These are phyloP conservation scores for Bertia moriformis DNA, from an alignment of 2,329 filamentous ascomycete genomes.

Conservation along the genomic window DNA sequence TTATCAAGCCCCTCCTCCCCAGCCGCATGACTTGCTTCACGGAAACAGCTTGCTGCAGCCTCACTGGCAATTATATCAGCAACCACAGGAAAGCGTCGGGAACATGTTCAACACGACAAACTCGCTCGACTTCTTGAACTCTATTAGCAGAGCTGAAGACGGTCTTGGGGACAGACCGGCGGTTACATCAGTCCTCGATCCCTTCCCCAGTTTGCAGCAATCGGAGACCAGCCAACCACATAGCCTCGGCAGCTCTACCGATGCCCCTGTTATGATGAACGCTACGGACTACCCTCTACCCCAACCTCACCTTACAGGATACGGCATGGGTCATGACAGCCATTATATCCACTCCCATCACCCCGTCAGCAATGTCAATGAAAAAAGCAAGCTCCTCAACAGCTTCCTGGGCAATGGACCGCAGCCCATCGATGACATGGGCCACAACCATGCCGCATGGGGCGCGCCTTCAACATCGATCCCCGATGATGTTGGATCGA, in stretches of 20 bases:
- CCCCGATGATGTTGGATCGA: slow-evolving; percentile 12
- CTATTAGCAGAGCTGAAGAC: slow-evolving; percentile 17
- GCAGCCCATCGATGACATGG: slow-evolving; percentile 18
- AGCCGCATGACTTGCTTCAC: slow-evolving; percentile 14
- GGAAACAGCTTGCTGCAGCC: slow-evolving; percentile 6
- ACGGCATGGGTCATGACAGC: slow-evolving; percentile 13
- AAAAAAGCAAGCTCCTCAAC: slow-evolving; percentile 15
- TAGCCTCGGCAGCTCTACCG: neutral
- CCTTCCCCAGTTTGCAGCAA: slow-evolving; percentile 13
- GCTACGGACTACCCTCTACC: slow-evolving; percentile 17
- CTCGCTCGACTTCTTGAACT: slow-evolving; percentile 16
- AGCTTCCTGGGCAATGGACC: slow-evolving; percentile 14
- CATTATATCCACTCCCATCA: slow-evolving; percentile 17
- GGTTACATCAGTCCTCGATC: slow-evolving; percentile 17
- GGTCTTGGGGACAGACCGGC: slow-evolving; percentile 15
- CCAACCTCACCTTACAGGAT: slow-evolving; percentile 13
- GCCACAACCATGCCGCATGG: slow-evolving; percentile 11
- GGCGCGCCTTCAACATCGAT: slow-evolving; percentile 16
- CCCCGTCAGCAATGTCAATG: slow-evolving; percentile 13
- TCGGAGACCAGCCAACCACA: slow-evolving; percentile 4
- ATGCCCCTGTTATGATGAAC: slow-evolving; percentile 11
- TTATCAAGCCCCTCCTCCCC: slow-evolving; percentile 13
- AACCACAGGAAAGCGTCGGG: slow-evolving; percentile 5
- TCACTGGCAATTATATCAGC: neutral
- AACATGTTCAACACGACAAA: slow-evolving; percentile 15